Conservation (phyloP, 1,284 basidiomycete genomes). For the Trametes sp. region DNA sequence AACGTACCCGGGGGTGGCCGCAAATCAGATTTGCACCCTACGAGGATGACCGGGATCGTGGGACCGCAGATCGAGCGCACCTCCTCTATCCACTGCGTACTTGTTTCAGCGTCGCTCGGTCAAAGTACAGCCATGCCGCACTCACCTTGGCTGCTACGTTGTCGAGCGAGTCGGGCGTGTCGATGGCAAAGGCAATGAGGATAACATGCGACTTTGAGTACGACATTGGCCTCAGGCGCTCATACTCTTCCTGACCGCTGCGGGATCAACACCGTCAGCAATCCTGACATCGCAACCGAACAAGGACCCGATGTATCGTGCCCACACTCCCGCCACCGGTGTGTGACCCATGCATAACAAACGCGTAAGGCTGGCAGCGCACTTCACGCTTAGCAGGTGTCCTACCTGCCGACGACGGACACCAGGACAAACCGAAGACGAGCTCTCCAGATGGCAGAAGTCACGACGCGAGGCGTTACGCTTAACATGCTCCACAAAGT, state of each 20-base stretch:
- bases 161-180: constrained; percentile 96
- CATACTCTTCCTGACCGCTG: constrained; percentile 33
- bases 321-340: background rate
- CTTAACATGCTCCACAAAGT: background rate
- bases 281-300: constrained; percentile 5
- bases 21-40: constrained; percentile 88
- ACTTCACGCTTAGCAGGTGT: background rate
- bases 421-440: background rate
- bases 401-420: background rate
- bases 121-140: background rate
- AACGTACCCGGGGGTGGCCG: constrained; percentile 51
- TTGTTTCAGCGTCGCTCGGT: background rate
- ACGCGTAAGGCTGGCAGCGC: background rate
- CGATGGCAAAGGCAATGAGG: constrained; percentile 95
- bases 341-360: background rate
- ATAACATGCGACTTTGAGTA: constrained; percentile 99
- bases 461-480: background rate
- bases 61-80: constrained; percentile 92
- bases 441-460: background rate
- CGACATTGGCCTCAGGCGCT: constrained; percentile 91
- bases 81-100: constrained; percentile 92
- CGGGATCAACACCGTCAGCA: constrained; percentile 18
- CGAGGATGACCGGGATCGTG: constrained; percentile 82
- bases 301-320: no score
- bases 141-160: constrained; percentile 92